Percentiles rank a stretch among this genome's conserved stretches.
Conservation (phyloP, 2,329 filamentous ascomycete species). For the Nemania abortiva region DNA sequence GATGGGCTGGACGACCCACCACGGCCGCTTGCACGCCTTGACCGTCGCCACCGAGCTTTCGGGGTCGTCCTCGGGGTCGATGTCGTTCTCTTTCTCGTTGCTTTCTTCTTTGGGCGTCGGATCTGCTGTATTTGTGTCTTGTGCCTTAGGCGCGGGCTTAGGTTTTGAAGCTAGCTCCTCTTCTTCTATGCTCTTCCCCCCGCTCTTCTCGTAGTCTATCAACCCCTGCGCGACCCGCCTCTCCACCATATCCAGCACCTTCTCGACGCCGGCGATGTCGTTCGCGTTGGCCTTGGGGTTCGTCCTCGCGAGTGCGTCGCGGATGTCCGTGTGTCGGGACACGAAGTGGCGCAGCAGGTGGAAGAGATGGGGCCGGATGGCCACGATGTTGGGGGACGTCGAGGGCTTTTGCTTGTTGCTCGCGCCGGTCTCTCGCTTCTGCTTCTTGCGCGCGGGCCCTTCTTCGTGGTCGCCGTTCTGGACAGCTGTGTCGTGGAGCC, state of each 20-base stretch:
- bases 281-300: constrained; percentile 60
- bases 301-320: constrained; percentile 82
- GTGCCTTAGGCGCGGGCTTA: constrained; percentile 31
- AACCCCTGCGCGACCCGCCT: constrained; percentile 78
- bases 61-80: constrained; percentile 54
- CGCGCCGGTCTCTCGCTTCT: constrained; percentile 53
- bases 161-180: constrained; percentile 48
- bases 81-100: constrained; percentile 44
- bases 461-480: constrained; percentile 51
- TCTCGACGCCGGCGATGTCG: constrained; percentile 82
- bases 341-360: constrained; percentile 88
- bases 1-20: constrained; percentile 91
- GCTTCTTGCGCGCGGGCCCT: constrained; percentile 56
- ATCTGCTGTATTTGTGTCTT: constrained; percentile 33
- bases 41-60: constrained; percentile 76
- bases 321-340: constrained; percentile 81
- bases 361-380: constrained; percentile 93
- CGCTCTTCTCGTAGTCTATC: constrained; percentile 71
- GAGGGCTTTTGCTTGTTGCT: constrained; percentile 68
- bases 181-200: constrained; percentile 59
- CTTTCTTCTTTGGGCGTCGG: constrained; percentile 45
- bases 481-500: constrained; percentile 55
- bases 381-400: constrained; percentile 73
- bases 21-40: constrained; percentile 80
- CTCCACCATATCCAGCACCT: constrained; percentile 81